Percentiles rank a stretch among this genome's conserved stretches.
phyloP scores from a whole-genome alignment of 345 rosid species.

The Ceriops decandra region DNA sequence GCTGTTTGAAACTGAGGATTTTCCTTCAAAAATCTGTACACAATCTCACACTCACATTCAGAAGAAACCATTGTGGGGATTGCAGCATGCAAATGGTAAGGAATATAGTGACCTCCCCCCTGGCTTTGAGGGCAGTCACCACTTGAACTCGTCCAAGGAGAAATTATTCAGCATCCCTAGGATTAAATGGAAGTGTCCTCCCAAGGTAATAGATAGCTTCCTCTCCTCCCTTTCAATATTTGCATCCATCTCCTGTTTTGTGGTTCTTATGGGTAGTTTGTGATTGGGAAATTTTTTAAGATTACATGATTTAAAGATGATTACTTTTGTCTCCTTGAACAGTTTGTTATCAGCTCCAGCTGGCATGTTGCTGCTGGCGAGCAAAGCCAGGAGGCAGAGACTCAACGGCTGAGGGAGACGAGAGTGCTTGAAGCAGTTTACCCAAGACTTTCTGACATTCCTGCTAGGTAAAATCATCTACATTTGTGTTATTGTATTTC shows the following conservation, averaged over 20 bases:
- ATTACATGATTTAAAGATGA: no score
- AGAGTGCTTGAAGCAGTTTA: slow-evolving; percentile 52
- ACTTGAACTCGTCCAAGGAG: slow-evolving; percentile 12
- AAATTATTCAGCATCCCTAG: slow-evolving; percentile 24
- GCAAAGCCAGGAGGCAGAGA: slow-evolving; percentile 46
- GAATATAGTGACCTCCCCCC: slow-evolving; percentile 37
- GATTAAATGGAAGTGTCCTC: slow-evolving; percentile 47
- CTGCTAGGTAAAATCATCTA: slow-evolving; percentile 39
- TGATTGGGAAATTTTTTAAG: no score
- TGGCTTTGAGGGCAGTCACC: slow-evolving; percentile 36
- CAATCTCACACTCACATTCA: slow-evolving; percentile 19
- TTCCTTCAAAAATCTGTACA: slow-evolving; percentile 43
- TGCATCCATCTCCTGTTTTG: no score
- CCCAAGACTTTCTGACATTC: slow-evolving; percentile 42
- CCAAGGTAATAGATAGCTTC: slow-evolving; percentile 31
- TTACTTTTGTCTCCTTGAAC: slow-evolving; percentile 3
- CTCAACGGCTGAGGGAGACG: slow-evolving; percentile 41
- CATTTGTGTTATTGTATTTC: not conserved
- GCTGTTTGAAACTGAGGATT: slow-evolving; percentile 41
- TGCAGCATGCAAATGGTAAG: slow-evolving; percentile 11
- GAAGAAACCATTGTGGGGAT: slow-evolving; percentile 12
- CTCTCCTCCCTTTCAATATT: no score
- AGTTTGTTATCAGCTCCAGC: slow-evolving; percentile 35
- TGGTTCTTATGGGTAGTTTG: no score
- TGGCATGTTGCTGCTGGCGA: slow-evolving; percentile 57